Percentiles rank a stretch among this genome's conserved stretches.
These are phyloP conservation scores for Pezicula neosporulosa DNA, from an alignment of 2,329 filamentous ascomycete genomes.

Conservation along the genomic window DNA sequence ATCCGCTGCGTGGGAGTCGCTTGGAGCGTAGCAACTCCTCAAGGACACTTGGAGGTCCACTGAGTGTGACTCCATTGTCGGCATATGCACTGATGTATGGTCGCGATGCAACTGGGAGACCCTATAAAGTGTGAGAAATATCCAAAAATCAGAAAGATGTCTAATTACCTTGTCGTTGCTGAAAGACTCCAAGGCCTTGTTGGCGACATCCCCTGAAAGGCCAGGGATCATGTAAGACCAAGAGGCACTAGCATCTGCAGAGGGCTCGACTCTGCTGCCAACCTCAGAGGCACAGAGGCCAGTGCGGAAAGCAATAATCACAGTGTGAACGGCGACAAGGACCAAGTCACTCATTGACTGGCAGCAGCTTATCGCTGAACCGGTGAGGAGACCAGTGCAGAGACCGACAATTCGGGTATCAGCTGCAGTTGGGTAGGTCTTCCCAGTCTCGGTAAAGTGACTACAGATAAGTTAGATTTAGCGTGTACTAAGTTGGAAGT, in stretches of 20 bases:
- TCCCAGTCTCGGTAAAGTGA: not conserved
- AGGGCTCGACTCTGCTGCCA: not conserved
- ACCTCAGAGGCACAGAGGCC: slow-evolving; percentile 13
- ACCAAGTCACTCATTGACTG: slow-evolving; percentile 19
- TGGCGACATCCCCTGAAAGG: not conserved
- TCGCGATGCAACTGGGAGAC: not conserved
- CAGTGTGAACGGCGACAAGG: slow-evolving; percentile 21
- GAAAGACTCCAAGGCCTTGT: too few relatives aligned
- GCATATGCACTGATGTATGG: slow-evolving; percentile 3
- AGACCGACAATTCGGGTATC: slow-evolving; percentile 12
- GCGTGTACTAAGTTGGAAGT: not conserved
- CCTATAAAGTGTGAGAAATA: not conserved
- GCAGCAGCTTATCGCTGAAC: slow-evolving; percentile 22
- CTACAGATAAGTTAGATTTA: not conserved
- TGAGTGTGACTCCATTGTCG: slow-evolving; percentile 2
- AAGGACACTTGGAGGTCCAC: slow-evolving; percentile 1
- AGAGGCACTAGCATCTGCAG: not conserved
- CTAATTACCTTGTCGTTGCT: not conserved
- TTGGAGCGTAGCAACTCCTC: not conserved
- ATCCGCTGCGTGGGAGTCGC: not conserved
- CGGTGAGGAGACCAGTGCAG: slow-evolving; percentile 25
- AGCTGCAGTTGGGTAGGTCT: not conserved
- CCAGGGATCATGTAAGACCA: slow-evolving; percentile 22
- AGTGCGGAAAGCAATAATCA: slow-evolving; percentile 20
- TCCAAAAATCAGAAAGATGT: not conserved